Evolutionary conservation across 1,284 basidiomycete genomes (phyloP).

Genomic region (Fomitiporia mediterranea): DNA sequence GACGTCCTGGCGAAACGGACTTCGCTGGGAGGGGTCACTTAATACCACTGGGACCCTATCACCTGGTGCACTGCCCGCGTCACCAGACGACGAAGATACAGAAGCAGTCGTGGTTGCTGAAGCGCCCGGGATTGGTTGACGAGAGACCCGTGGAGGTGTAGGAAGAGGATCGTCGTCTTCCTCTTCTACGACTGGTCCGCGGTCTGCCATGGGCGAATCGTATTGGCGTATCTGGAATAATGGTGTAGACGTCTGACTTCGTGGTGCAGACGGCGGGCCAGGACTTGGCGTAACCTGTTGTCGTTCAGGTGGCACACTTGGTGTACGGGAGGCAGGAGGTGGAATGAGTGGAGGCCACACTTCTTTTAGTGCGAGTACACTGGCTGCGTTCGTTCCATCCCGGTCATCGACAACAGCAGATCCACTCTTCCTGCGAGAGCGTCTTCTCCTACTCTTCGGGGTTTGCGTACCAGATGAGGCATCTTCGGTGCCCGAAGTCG

Average conservation of each 20-base stretch:
- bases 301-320: conserved; percentile 16
- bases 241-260: conserved; percentile 3
- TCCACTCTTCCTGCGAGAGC: conserved; percentile 49
- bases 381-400: conserved; percentile 60
- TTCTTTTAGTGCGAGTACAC: conserved; percentile 33
- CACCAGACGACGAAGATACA: background rate
- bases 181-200: conserved; percentile 68
- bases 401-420: conserved; percentile 57
- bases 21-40: conserved; percentile 35
- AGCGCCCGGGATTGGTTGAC: conserved; percentile 16
- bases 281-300: conserved; percentile 17
- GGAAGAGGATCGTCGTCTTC: conserved; percentile 51
- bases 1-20: conserved; percentile 47
- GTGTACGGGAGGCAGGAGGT: conserved; percentile 14
- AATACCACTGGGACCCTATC: conserved; percentile 47
- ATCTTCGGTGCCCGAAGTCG: conserved; percentile 59
- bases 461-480: conserved; percentile 39
- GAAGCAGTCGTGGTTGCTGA: background rate
- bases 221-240: conserved; percentile 24
- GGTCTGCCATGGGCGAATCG: conserved; percentile 42
- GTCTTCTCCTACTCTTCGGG: conserved; percentile 51
- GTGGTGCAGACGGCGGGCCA: background rate
- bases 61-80: conserved; percentile 17
- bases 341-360: conserved; percentile 25
- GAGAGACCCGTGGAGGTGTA: conserved; percentile 26